Evolutionary conservation across 768 basidiomycete genomes (phyloP), one percentile per base, ranked within the genome.

Genomic region (Leccinum boreale): DNA sequence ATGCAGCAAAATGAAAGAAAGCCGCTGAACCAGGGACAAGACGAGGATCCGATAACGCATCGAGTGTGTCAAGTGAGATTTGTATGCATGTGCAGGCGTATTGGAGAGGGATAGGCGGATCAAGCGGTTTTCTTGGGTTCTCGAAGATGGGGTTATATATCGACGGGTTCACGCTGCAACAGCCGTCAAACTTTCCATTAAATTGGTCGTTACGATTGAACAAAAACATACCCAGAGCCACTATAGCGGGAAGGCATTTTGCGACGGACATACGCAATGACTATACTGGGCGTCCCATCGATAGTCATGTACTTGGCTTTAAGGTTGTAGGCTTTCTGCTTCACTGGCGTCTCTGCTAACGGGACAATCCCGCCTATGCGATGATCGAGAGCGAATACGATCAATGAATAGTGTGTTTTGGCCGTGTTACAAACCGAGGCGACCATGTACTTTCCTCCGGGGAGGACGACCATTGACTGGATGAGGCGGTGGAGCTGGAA

Each of bases 401-500:
- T 68, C 28, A 90, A 67, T 46, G 77, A 80, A 65, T 81, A 85
- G 36, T 76, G 75, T 33, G 72, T 74, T 53, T 73, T 74, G 12
- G 69, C 67, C 3, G 64, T 61, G 64, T 85, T 81, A 60, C 73
- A 75, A 5, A 81, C 79, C 10, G 85, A 87, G 1, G 85, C 83
- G 35, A 87, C 72, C 60, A 89, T 79, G 60, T 85, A 86, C 62
- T 84, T 86, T 19, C 87, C 86, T 1, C 87, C 87, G 7, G 87
- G 83, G 9, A 88, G 76, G 28, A 86, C 67, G 42, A 75, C 78
- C 77, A 89, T 81, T 73, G 85, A 67, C 75, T 75, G 59, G 77
- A 78, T 61, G 72, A 73, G 67, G 70, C 77, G 65, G 36, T 73
- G 63, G 5, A 70, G 48, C 39, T 65, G 57, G 50, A 71, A 71